Conservation (phyloP, 1,139 yeast genomes). For the Geotrichum citri-aurantii region DNA sequence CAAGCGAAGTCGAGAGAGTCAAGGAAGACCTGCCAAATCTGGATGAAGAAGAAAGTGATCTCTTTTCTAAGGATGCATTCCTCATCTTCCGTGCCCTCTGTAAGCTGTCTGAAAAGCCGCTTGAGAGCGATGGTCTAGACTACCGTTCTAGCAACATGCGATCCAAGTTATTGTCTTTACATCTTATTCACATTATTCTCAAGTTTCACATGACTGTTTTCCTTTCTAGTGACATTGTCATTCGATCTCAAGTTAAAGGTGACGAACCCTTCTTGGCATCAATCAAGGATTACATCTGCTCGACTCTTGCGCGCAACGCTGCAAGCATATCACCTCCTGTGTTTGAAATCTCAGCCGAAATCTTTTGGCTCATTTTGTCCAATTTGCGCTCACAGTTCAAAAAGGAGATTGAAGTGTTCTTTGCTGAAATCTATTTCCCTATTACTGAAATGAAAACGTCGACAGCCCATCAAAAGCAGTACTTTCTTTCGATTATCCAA, state of each 20-base stretch:
- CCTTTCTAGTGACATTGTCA: slow-evolving; percentile 55
- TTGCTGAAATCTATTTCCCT: slow-evolving; percentile 91
- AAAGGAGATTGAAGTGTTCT: slow-evolving; percentile 86
- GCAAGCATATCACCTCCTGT: slow-evolving; percentile 90
- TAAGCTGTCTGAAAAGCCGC: slow-evolving; percentile 75
- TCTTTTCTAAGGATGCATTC: slow-evolving; percentile 83
- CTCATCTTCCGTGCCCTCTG: slow-evolving; percentile 91
- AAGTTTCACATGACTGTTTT: slow-evolving; percentile 83
- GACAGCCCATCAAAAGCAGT: slow-evolving; percentile 87
- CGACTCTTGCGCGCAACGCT: slow-evolving; percentile 83
- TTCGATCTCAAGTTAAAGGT: slow-evolving; percentile 55
- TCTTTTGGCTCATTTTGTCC: slow-evolving; percentile 82
- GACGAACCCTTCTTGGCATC: slow-evolving; percentile 68
- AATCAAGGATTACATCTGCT: slow-evolving; percentile 75
- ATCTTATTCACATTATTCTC: slow-evolving; percentile 78
- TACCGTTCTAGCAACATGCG: slow-evolving; percentile 89
- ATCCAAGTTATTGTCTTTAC: slow-evolving; percentile 82
- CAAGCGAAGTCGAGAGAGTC: slow-evolving; percentile 22
- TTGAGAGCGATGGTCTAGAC: slow-evolving; percentile 67
- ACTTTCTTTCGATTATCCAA: slow-evolving; percentile 70
- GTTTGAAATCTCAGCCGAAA: slow-evolving; percentile 85
- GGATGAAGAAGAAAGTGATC: slow-evolving; percentile 50
- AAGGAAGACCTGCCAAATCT: slow-evolving; percentile 27
- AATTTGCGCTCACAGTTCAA: slow-evolving; percentile 83
- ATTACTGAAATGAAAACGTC: slow-evolving; percentile 89